Conservation (phyloP, 2,329 filamentous ascomycete species). For the Ceratocystis cubensis region DNA sequence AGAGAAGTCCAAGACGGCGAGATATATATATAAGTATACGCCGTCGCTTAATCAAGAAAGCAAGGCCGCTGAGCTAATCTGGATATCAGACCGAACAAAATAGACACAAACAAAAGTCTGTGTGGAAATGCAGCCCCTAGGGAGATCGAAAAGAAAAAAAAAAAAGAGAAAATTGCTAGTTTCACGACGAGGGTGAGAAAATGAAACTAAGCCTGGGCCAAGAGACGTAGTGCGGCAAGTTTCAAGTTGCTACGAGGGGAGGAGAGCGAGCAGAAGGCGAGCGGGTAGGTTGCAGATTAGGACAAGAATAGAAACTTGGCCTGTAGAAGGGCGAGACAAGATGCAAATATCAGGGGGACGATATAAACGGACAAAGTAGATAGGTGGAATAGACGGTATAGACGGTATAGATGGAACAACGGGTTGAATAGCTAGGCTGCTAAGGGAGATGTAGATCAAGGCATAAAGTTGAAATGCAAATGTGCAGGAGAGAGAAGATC, state of each 20-base stretch:
- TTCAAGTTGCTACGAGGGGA: background rate
- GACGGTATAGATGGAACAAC: no score
- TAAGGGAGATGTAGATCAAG: no score
- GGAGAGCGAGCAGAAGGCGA: background rate
- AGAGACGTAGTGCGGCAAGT: background rate
- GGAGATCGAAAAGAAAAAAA: background rate
- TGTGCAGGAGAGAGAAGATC: background rate
- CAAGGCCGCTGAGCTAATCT: no score
- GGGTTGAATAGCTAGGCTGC: no score
- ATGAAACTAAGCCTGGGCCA: background rate
- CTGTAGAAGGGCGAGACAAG: background rate
- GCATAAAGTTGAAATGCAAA: background rate
- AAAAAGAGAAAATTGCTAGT: background rate
- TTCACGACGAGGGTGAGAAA: conserved; percentile 1
- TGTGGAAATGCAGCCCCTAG: background rate
- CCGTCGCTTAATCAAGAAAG: background rate
- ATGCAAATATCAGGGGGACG: background rate
- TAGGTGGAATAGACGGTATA: no score
- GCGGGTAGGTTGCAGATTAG: background rate
- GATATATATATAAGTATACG: background rate
- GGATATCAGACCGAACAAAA: background rate
- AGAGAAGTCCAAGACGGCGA: background rate
- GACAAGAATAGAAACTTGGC: background rate
- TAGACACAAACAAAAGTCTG: background rate
- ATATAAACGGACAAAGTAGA: background rate